Evolutionary conservation across 2,329 filamentous ascomycete genomes (phyloP), one percentile per base, ranked within the genome.

Genomic region (Huntiella decipiens): DNA sequence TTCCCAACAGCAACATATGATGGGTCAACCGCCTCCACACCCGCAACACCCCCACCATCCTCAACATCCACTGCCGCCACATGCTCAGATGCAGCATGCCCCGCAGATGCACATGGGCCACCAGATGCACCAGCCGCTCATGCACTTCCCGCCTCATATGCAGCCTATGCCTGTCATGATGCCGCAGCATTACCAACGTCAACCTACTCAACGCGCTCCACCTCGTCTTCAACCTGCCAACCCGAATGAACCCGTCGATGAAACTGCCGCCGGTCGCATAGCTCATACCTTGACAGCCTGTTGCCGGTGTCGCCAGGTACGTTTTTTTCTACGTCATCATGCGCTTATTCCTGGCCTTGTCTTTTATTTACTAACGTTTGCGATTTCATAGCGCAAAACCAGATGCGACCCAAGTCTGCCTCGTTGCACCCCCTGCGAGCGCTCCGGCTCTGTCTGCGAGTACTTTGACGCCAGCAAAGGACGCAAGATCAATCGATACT

Each of bases 381-480:
- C 19, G 34, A n/a, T 31, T 41, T 33, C 41, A 38, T 36, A 93
- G 87, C 79, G 88, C 56, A 98, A 98, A 69, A 96, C 88, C 34
- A 73, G 86, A 67, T 98, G 91, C 66, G 91, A 96, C 63, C 83
- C 91, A 3, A 83, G 82, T 11, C 73, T 98, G 16, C 91, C 91
- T 36, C 81, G 82, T 57, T 98, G 91, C 62, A 73, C 84, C 13
- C 87, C 88, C 16, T 98, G 91, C 65, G 86, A 95, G 63, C 76
- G 88, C 54, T 87, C 84, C 52, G 87, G 87, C 56, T 85, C 86
- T 28, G 73, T 77, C 50, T 98, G 91, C 71, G 88, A 95, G 58
- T 98, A 96, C 65, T 93, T 82, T 60, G 91, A 98, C 62, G 85
- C 86, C 28, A 71, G 81, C 44, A 91, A 87, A 60, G 81, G 82